Evolutionary conservation across 192 early-diverging fungal species (phyloP).

Genomic region (Backusella westeae): DNA sequence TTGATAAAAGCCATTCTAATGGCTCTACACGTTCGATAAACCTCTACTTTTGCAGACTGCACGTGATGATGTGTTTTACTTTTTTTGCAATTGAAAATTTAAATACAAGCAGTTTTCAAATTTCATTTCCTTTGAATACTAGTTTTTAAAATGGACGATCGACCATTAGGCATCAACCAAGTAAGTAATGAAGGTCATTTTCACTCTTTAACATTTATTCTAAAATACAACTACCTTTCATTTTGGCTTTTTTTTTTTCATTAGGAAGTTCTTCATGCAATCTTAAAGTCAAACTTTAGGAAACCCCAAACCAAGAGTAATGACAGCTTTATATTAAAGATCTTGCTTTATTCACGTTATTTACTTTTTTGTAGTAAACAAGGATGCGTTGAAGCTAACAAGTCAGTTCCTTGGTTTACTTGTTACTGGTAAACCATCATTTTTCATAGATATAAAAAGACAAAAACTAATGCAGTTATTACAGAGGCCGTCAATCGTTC

Average conservation of each 20-base stretch:
- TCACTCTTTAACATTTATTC: not conserved
- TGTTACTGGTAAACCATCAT: not conserved
- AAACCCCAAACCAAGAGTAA: not conserved
- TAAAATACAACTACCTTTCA: not conserved
- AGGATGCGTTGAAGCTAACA: not conserved
- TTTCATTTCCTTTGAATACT: not conserved
- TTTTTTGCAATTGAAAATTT: no score
- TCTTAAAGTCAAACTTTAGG: not conserved
- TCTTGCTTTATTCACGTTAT: not conserved
- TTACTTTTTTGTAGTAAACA: not conserved
- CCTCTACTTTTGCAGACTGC: no score
- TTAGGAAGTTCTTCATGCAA: not conserved
- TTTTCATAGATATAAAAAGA: not conserved
- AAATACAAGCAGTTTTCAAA: no score
- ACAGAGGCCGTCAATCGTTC: conserved; percentile 7
- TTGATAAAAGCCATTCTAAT: no score
- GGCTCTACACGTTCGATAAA: no score
- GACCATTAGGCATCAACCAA: not conserved
- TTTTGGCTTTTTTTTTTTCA: not conserved
- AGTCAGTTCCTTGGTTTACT: not conserved
- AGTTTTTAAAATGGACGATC: not conserved
- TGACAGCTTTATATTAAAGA: not conserved
- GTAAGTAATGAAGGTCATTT: not conserved
- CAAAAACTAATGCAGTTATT: not conserved
- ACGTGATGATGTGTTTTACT: no score